These are phyloP conservation scores for Boehmeria nivea DNA, from an alignment of 306 rosid species.

Conservation along the genomic window DNA sequence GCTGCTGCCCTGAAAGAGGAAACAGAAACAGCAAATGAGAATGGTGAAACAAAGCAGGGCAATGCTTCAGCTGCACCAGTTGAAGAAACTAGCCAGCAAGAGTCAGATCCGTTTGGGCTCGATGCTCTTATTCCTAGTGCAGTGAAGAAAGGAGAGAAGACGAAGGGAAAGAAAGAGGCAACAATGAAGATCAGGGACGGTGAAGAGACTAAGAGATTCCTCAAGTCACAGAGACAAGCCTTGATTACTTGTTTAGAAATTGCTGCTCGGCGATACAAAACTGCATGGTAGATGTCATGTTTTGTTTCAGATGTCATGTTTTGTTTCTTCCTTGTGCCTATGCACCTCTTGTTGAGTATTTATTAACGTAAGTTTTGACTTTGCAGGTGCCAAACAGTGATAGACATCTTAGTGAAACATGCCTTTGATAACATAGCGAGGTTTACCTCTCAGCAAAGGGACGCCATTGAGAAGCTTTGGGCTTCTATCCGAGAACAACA, in stretches of 20 bases:
- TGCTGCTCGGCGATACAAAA: slow-evolving; percentile 78
- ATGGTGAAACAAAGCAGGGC: slow-evolving; percentile 23
- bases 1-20: slow-evolving; percentile 45
- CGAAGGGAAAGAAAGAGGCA: slow-evolving; percentile 50
- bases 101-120: slow-evolving; percentile 87
- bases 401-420: slow-evolving; percentile 85
- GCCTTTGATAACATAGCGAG: slow-evolving; percentile 70
- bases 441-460: slow-evolving; percentile 75
- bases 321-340: no score
- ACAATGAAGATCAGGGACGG: slow-evolving; percentile 39
- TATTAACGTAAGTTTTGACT: not conserved
- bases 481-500: slow-evolving; percentile 82
- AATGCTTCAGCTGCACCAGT: slow-evolving; percentile 16
- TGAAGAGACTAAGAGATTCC: slow-evolving; percentile 61
- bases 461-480: slow-evolving; percentile 78
- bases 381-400: slow-evolving; percentile 89
- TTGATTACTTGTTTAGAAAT: slow-evolving; percentile 76
- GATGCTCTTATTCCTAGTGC: slow-evolving; percentile 65
- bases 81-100: slow-evolving; percentile 35
- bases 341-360: no score
- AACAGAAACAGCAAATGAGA: slow-evolving; percentile 27
- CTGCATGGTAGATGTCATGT: slow-evolving; percentile 51
- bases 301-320: not conserved
- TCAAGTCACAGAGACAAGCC: slow-evolving; percentile 73
- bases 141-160: slow-evolving; percentile 49